Evolutionary conservation across 768 basidiomycete genomes (phyloP), one percentile per base, ranked within the genome.

Genomic region (Phaeolepiota aurea): DNA sequence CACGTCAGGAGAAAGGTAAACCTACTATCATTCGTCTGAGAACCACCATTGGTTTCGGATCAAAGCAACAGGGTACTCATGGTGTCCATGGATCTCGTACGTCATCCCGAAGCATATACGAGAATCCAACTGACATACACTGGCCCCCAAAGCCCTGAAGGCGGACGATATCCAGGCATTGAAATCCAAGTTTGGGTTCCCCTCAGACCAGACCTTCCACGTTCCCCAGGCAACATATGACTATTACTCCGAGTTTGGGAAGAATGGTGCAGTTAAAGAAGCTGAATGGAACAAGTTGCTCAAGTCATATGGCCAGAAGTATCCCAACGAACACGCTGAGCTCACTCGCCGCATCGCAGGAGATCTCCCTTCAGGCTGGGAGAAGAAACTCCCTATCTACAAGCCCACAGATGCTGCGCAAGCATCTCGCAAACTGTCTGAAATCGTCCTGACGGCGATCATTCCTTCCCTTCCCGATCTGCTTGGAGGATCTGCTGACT

Each of bases 11-110:
- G 55, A 85, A 72, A 59, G 70, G 51, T 61, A 91, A 90, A 67
- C 93, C 93, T 19, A 88, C 90, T 25, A 70, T 97, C 50, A 87
- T 96, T 61, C 73, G 79, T 45, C 66, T 94, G 42, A 78, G 72
- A 53, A 96, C 93, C 40, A 96, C 84, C 33, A 97, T 97, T 47
- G 93, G 93, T 30, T 96, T 74, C 56, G 93, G 93, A 46, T 96
- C 93, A 22, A 88, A 87, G 68, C 75, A 80, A 56, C 84, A 90
- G 61, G 93, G 93, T 46, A 91, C 90, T 5, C 90, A 94, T 55
- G 88, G 88, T 51, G 89, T 96, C 46, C 93, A 97, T 62, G 92
- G 93, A 50, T 60, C 90, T 63, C 90, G 87, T 92, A 56, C 55
- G 89, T 79, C 36, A n/a, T n/a, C n/a, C 21, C 19, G 20, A 21